These are phyloP conservation scores for Seminavis robusta DNA, from an alignment of 108 stramenopile species.

Conservation along the genomic window DNA sequence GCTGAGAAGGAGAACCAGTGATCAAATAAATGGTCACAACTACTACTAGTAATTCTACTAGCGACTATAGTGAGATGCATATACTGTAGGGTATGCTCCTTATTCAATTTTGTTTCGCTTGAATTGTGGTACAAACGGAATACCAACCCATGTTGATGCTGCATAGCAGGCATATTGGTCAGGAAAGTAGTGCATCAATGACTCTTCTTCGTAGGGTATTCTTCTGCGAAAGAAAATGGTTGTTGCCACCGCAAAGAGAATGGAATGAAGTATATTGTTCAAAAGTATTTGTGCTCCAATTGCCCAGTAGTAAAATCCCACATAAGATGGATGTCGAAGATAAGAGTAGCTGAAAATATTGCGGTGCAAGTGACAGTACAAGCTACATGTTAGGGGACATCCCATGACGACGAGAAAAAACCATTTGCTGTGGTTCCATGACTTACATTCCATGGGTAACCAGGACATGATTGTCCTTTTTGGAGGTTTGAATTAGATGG, in stretches of 20 bases:
- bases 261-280: slow-evolving; percentile 69
- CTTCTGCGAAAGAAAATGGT: slow-evolving; percentile 79
- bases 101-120: background rate
- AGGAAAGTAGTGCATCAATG: slow-evolving; percentile 60
- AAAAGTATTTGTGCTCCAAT: slow-evolving; percentile 85
- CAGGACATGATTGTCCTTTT: slow-evolving; percentile 83
- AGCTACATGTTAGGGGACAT: slow-evolving; percentile 85
- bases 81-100: background rate
- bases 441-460: slow-evolving; percentile 85
- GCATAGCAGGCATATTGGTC: slow-evolving; percentile 74
- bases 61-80: background rate
- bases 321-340: slow-evolving; percentile 84
- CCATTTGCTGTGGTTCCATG: slow-evolving; percentile 96
- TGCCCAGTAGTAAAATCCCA: no score
- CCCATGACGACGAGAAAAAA: slow-evolving; percentile 94
- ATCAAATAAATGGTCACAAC: background rate
- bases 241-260: slow-evolving; percentile 57
- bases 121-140: slow-evolving; percentile 64
- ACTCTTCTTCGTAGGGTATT: slow-evolving; percentile 87
- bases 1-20: no score
- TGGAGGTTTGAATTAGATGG: slow-evolving; percentile 86
- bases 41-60: background rate
- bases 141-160: slow-evolving; percentile 60
- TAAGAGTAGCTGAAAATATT: slow-evolving; percentile 60
- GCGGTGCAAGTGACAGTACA: slow-evolving; percentile 68